phyloP scores from a whole-genome alignment of 1,139 yeast genomes.

The Sugiyamaella neomexicana region DNA sequence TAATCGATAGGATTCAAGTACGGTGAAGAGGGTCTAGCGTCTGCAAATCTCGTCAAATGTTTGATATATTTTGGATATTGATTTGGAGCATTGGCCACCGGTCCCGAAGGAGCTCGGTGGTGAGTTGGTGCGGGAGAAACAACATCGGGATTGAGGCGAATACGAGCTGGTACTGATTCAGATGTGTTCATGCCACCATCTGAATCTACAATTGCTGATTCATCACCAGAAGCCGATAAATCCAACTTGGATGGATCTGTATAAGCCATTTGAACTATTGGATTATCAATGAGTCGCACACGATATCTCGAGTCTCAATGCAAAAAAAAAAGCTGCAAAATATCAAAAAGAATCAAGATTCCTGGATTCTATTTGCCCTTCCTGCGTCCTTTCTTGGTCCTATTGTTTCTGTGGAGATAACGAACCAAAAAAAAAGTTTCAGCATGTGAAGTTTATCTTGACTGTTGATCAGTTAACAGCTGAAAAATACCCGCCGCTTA shows the following conservation, averaged over 20 bases:
- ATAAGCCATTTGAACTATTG: slow-evolving; percentile 7
- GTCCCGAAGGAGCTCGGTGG: slow-evolving; percentile 28
- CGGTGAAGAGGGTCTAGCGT: slow-evolving; percentile 79
- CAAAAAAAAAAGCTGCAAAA: too few species aligned
- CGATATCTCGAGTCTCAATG: too few species aligned
- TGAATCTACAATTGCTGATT: slow-evolving; percentile 6
- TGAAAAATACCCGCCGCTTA: too few species aligned
- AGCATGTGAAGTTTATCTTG: slow-evolving; percentile 7
- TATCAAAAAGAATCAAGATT: too few species aligned
- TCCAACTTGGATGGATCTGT: slow-evolving; percentile 12
- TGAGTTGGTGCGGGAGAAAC: slow-evolving; percentile 15
- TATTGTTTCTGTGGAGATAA: neutral
- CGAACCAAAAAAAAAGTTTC: neutral
- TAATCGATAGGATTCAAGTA: slow-evolving; percentile 82
- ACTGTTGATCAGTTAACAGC: too few species aligned
- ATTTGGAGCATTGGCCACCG: slow-evolving; percentile 31
- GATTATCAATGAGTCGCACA: neutral
- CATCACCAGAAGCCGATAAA: slow-evolving; percentile 9
- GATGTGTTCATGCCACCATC: neutral
- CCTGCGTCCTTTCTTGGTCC: neutral
- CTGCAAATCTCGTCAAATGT: slow-evolving; percentile 48
- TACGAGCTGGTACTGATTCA: neutral
- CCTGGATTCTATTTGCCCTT: too few species aligned
- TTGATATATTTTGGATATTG: slow-evolving; percentile 39
- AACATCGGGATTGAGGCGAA: neutral